phyloP scores from a whole-genome alignment of 1,284 basidiomycete genomes.

The Microbotryum scabiosae region DNA sequence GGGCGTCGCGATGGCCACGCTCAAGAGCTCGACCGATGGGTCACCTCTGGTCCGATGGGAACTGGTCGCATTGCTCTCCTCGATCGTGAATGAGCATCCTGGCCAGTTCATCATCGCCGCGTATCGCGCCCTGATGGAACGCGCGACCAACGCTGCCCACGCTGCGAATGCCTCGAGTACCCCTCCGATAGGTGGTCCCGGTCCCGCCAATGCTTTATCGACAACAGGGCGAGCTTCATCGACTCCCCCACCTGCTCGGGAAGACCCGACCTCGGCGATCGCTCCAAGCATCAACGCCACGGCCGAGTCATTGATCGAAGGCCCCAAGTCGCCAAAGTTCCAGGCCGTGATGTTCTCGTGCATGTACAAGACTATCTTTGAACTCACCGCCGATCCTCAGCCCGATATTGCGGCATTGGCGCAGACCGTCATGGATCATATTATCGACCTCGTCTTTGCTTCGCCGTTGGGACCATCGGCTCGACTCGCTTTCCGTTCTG shows the following conservation, averaged over 20 bases:
- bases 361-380: constrained; percentile 79
- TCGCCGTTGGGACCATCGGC: constrained; percentile 57
- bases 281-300: constrained; percentile 30
- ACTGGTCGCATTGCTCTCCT: constrained; percentile 80
- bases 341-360: constrained; percentile 44
- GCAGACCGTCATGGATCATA: constrained; percentile 83
- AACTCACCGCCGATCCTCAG: constrained; percentile 86
- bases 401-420: constrained; percentile 85
- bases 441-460: constrained; percentile 78
- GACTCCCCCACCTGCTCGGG: constrained; percentile 1
- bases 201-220: constrained; percentile 40
- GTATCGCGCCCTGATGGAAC: constrained; percentile 79
- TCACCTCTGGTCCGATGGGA: constrained; percentile 96
- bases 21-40: constrained; percentile 57
- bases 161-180: constrained; percentile 48
- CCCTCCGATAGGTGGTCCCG: background rate
- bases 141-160: constrained; percentile 7
- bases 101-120: constrained; percentile 93
- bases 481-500: constrained; percentile 31
- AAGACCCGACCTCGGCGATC: constrained; percentile 29
- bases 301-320: constrained; percentile 27
- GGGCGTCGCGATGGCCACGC: constrained; percentile 48
- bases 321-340: constrained; percentile 31
- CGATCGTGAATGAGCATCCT: constrained; percentile 89
- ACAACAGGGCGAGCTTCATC: background rate